These are phyloP conservation scores for Ampelocalamus luodianensis DNA, from an alignment of 176 grass and related monocot species.

Conservation along the genomic window DNA sequence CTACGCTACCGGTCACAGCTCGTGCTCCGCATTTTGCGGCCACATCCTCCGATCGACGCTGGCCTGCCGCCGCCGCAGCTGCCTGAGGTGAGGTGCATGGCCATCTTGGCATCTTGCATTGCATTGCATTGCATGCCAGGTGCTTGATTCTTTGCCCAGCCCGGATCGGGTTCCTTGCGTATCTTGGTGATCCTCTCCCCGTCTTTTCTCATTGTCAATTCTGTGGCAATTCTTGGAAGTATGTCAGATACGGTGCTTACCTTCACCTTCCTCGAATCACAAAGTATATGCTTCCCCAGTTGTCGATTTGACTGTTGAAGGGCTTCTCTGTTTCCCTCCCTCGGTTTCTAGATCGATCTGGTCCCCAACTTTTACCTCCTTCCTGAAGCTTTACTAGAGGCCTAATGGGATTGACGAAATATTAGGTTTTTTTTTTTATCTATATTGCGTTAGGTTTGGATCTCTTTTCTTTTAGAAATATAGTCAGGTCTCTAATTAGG, in stretches of 20 bases:
- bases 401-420: not conserved
- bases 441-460: not conserved
- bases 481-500: not conserved
- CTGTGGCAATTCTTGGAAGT: not conserved
- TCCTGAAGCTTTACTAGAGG: not conserved
- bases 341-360: not conserved
- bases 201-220: not conserved
- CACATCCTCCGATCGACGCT: not conserved
- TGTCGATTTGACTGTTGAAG: no score
- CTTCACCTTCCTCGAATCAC: not conserved
- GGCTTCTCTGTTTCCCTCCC: no score
- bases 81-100: slow-evolving; percentile 9
- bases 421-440: not conserved
- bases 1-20: not conserved
- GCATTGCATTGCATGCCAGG: slow-evolving; percentile 5
- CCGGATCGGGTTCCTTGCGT: slow-evolving; percentile 26
- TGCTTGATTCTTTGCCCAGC: slow-evolving; percentile 12
- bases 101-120: not conserved
- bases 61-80: not conserved
- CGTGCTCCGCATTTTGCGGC: not conserved
- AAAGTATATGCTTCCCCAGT: no score
- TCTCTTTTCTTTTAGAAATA: not conserved
- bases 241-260: not conserved
- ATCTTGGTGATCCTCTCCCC: not conserved
- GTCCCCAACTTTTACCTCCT: not conserved